Base-by-base conservation (phyloP, 106 monocot genomes). In the Dioscorea zingiberensis region DNA sequence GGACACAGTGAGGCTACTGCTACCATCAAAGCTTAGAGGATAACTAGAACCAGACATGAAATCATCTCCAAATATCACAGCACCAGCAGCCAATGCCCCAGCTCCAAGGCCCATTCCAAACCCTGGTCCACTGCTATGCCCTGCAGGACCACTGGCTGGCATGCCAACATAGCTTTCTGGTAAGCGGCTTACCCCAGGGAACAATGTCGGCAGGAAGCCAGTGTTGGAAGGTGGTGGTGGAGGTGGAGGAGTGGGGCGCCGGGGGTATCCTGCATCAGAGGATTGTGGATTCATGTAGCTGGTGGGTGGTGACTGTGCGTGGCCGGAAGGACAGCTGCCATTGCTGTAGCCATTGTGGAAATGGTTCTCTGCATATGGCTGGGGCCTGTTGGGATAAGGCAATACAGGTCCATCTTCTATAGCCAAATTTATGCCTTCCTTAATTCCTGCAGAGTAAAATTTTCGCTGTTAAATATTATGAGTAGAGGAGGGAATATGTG, bases 61-160 rank as follows among this genome's bases (percentile, higher is more conserved):
- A 64, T 93, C 85, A 48, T 93, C 83, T 1, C 93, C 93, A 56
- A 93, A 93, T 57, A 93, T 75, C 55, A 78, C 75, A 17, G 83
- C 85, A 2, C 86, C 85, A 0, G 93, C 88, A 30, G 88, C 88
- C 68, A 93, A 57, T 16, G 93, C 82, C 61, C 83, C 88, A 0
- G 81, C 83, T 1, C 83, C 89, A 5, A 83, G 61, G 27, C 80
- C 92, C 63, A 71, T 54, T 10, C 80, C 82, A 13, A 84, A 79
- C 6, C 69, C 77, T 11, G 66, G 44, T 11, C 66, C 46, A 23
- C 55, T 53, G 48, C 18, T 3, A 0, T 17, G 55, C 1, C 67
- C 66, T 12, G 23, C 19, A 22, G 44, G 29, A 24, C 66, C 46
- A 17, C 55, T 47, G 0, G 77, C 51, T 55, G 79, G 80, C 32